These are phyloP conservation scores for Juglanconis juglandina DNA, from an alignment of 2,329 filamentous ascomycete genomes.

Conservation along the genomic window DNA sequence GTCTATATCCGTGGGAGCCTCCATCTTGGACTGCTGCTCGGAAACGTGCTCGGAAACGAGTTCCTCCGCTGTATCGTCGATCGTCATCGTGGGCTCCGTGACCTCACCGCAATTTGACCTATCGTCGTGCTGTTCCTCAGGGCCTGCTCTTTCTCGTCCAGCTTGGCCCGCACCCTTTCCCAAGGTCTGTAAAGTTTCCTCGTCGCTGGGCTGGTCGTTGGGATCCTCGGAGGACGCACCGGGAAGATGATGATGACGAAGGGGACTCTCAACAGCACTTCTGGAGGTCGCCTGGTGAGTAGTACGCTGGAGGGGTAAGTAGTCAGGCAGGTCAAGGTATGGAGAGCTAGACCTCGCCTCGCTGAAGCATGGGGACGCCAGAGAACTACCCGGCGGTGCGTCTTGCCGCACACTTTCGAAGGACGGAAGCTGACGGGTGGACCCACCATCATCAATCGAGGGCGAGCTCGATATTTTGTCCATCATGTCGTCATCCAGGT, in stretches of 20 bases:
- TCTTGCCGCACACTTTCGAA: constrained; percentile 38
- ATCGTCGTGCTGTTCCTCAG: neutral
- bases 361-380: constrained; percentile 29
- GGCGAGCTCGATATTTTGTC: constrained; percentile 98
- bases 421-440: constrained; percentile 39
- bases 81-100: neutral
- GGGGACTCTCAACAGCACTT: constrained; percentile 23
- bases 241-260: constrained; percentile 44
- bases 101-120: neutral
- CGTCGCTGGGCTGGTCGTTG: constrained; percentile 26
- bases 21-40: neutral
- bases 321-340: constrained; percentile 36
- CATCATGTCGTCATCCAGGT: constrained; percentile 84
- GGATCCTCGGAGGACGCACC: constrained; percentile 40
- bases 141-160: neutral
- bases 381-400: constrained; percentile 26
- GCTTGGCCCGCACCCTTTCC: neutral
- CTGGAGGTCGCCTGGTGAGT: constrained; percentile 32
- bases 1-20: constrained; percentile 20
- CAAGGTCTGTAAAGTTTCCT: constrained; percentile 1
- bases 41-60: constrained; percentile 2
- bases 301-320: constrained; percentile 27
- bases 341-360: constrained; percentile 40
- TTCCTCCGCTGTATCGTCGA: constrained; percentile 8
- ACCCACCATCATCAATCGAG: constrained; percentile 98